Conservation (phyloP, 2,329 filamentous ascomycete species). For the Hypoxylon sp. region DNA sequence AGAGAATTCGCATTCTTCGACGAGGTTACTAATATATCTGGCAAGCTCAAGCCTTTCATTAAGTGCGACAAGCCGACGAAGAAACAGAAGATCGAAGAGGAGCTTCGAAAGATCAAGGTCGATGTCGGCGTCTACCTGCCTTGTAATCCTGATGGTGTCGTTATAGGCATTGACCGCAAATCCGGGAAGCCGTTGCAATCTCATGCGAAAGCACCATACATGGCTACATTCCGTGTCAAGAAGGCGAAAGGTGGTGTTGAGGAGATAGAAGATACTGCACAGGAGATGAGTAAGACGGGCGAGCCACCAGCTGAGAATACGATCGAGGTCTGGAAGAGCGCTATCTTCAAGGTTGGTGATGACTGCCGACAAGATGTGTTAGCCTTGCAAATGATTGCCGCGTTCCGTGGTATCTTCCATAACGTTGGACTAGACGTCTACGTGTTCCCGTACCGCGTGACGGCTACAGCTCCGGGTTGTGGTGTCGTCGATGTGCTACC, state of each 20-base stretch:
- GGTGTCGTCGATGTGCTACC: slow-evolving; percentile 98
- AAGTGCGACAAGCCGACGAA: slow-evolving; percentile 95
- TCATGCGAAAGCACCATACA: slow-evolving; percentile 97
- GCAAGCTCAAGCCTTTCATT: slow-evolving; percentile 93
- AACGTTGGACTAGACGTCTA: slow-evolving; percentile 94
- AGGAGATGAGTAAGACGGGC: slow-evolving; percentile 59
- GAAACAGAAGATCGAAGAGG: slow-evolving; percentile 99
- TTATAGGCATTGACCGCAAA: slow-evolving; percentile 97
- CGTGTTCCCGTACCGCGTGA: slow-evolving; percentile 97
- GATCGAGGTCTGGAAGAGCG: slow-evolving; percentile 97
- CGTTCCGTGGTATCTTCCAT: slow-evolving; percentile 97
- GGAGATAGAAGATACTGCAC: slow-evolving; percentile 64
- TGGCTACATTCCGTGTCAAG: slow-evolving; percentile 98
- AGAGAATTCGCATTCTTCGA: slow-evolving; percentile 98
- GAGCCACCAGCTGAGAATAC: slow-evolving; percentile 62
- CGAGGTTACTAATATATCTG: slow-evolving; percentile 94
- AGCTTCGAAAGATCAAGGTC: slow-evolving; percentile 95
- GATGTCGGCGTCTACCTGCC: slow-evolving; percentile 97
- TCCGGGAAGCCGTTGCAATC: slow-evolving; percentile 97
- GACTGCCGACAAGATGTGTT: slow-evolving; percentile 98
- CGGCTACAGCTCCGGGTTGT: slow-evolving; percentile 95
- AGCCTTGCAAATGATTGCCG: slow-evolving; percentile 96
- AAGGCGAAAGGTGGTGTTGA: slow-evolving; percentile 74
- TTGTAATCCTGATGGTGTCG: slow-evolving; percentile 95
- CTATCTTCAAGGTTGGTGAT: slow-evolving; percentile 99